Conservation (phyloP, 176 grass and related monocot genomes). For the Oryza rufipogon region DNA sequence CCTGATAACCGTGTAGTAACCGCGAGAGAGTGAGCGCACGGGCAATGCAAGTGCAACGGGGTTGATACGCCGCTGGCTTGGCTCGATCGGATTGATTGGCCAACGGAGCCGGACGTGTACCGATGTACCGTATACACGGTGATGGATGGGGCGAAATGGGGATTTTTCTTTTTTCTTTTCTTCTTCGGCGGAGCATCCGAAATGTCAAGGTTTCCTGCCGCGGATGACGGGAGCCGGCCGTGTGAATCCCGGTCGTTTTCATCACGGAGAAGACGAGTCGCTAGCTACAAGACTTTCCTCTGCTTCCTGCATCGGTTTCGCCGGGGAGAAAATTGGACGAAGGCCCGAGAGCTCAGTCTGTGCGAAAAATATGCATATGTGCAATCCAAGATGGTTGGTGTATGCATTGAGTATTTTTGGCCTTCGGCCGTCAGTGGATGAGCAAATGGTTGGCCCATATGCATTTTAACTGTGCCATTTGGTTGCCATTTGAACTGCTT, state of each 20-base stretch:
- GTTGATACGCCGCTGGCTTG: too few relatives aligned
- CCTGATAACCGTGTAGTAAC: too few relatives aligned
- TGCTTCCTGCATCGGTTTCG: neutral
- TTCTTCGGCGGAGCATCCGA: neutral
- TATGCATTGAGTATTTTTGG: neutral
- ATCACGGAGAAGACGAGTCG: neutral
- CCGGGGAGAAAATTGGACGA: neutral
- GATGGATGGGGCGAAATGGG: neutral
- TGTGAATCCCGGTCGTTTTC: neutral
- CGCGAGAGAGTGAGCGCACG: too few relatives aligned
- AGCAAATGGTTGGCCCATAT: constrained; percentile 28
- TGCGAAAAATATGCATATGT: neutral
- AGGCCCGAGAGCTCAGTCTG: neutral
- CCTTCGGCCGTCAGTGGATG: neutral
- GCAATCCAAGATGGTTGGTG: neutral
- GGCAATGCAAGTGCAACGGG: neutral
- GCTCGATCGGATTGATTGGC: neutral
- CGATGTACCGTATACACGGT: neutral
- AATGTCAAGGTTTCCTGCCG: neutral
- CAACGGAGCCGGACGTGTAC: neutral
- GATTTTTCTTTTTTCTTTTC: neutral
- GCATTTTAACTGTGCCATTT: constrained; percentile 27
- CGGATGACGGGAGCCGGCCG: neutral
- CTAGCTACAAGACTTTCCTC: neutral
- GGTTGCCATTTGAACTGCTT: constrained; percentile 19